A percentile compares a stretch with the other conserved stretches of the same genome.
Conservation (phyloP, 331 rosid genomes). For the Acacia pycnantha region DNA sequence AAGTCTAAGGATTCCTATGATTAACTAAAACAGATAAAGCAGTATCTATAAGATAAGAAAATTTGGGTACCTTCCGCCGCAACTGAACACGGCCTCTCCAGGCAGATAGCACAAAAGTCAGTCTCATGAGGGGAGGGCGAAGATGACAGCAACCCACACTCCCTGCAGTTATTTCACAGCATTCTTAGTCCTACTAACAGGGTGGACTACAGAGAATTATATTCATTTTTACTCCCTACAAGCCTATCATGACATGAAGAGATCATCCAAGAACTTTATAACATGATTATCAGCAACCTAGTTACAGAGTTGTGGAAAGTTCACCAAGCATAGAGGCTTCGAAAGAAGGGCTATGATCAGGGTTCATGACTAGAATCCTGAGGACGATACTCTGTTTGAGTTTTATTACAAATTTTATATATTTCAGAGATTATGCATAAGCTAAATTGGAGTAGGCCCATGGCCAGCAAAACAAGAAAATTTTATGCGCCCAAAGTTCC, state of each 20-base stretch:
- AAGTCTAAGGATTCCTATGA: background rate
- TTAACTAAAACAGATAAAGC: background rate
- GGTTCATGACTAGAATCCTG: background rate
- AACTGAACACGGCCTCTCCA: conserved; percentile 86
- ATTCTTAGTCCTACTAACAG: conserved; percentile 33
- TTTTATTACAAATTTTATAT: background rate
- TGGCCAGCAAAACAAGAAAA: background rate
- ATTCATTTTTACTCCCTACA: background rate
- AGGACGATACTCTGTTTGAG: background rate
- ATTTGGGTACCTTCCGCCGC: conserved; percentile 78
- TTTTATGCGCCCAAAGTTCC: background rate
- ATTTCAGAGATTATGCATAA: background rate
- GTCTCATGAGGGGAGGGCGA: conserved; percentile 58
- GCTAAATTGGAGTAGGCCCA: background rate
- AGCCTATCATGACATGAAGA: background rate
- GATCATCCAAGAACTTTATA: background rate
- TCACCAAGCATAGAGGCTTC: background rate
- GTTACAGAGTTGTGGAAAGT: background rate
- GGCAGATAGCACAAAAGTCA: conserved; percentile 86
- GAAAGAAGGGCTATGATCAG: background rate
- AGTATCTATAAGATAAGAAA: conserved; percentile 4
- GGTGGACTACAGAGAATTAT: background rate
- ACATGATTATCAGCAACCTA: background rate
- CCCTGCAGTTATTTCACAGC: conserved; percentile 59
- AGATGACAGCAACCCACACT: conserved; percentile 68